Base-by-base conservation (phyloP, 1,139 yeast species). In the Insectozyma bohioensis region DNA sequence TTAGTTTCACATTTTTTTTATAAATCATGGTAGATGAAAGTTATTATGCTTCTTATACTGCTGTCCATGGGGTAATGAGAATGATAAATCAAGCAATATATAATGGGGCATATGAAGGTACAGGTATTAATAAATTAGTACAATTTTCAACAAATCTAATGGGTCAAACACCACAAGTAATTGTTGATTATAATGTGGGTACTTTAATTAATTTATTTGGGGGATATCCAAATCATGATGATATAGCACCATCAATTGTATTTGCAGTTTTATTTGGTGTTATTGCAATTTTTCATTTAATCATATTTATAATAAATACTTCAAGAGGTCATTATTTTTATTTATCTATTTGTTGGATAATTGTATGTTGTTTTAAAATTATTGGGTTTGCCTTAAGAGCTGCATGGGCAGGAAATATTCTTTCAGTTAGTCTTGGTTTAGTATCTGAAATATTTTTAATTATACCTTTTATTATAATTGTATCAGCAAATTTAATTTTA, bases 161-260 rank as follows among this genome's bases (percentile, higher is more conserved):
- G 22, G 68, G 67, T 0, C 41, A 42, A 3, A 32, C 52, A 20
- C 59, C 63, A 2, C 47, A 39, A 12, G 33, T 44, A 0, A 30
- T 62, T 17, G 33, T 49, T n/a, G 43, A 48, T n/a, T 53, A 54
- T 40, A 3, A 21, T 48, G 12, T 37, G 36, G 7, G 26, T 46
- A 26, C 67, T 58, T 67, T 58, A 34, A 48, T 46, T 37, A 54
- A 58, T 36, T 42, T 67, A 25, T 63, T 63, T 47, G 73, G 72
- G 3, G 52, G 46, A 14, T 67, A 65, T 41, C 72, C 73, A 1
- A 28, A 37, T 5, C 12, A 36, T 5, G 33, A 31, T 5, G 72
- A 66, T 39, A 28, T 51, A 3, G 63, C 52, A 1, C 70, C 72
- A 1, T 49, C 54, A 26, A 48, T 54, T 8, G 47, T 62, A 5